phyloP scores from a whole-genome alignment of 306 rosid species.

The Fragaria ananassa region DNA sequence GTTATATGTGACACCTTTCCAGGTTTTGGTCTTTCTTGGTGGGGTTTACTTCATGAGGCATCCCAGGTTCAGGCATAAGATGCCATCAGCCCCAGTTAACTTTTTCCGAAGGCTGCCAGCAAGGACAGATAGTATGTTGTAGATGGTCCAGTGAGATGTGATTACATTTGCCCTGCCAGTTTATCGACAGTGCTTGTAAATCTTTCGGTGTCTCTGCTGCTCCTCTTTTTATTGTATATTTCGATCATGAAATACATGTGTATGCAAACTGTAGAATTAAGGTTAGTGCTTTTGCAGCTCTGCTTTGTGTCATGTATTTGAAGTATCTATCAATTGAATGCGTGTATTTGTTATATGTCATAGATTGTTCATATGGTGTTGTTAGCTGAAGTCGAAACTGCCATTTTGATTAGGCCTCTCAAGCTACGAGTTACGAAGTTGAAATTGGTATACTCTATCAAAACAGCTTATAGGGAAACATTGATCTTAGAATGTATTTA shows the following conservation, averaged over 20 bases:
- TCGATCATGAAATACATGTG: not conserved
- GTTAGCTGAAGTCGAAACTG: not conserved
- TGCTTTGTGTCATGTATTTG: not conserved
- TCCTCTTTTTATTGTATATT: conserved; percentile 18
- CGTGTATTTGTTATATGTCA: not conserved
- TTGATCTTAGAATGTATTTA: too few relatives aligned
- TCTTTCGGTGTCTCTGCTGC: conserved; percentile 15
- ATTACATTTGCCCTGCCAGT: conserved; percentile 15
- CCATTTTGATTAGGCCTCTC: not conserved
- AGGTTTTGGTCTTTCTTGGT: conserved; percentile 40
- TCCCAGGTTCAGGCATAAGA: conserved; percentile 67
- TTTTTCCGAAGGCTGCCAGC: conserved; percentile 92
- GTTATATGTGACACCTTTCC: conserved; percentile 64
- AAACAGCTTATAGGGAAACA: too few relatives aligned
- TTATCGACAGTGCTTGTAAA: conserved; percentile 21
- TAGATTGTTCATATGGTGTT: not conserved
- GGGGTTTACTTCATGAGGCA: conserved; percentile 90
- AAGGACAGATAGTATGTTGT: conserved; percentile 74
- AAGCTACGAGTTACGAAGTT: not conserved
- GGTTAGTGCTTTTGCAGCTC: not conserved
- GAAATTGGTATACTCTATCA: not conserved
- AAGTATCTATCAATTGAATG: not conserved
- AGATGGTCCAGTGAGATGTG: conserved; percentile 11
- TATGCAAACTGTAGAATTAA: not conserved
- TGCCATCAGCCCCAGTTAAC: conserved; percentile 58